Evolutionary conservation across 2,329 filamentous ascomycete genomes (phyloP).

Genomic region (Fusarium odoratissimum): DNA sequence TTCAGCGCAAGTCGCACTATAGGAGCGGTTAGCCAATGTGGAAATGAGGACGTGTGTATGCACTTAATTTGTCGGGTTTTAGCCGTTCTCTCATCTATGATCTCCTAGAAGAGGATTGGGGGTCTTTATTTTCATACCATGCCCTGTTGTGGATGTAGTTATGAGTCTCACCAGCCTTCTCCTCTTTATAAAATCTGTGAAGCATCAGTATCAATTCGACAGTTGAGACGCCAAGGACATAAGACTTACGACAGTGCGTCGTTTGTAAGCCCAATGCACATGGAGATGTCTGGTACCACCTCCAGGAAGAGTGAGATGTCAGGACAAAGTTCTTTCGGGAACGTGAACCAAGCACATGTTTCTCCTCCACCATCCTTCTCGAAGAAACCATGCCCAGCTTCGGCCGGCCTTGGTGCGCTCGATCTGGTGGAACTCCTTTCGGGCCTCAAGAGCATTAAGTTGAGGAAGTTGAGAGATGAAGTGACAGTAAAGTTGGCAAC

Average conservation of each 20-base stretch:
- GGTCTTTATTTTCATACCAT: conserved; percentile 17
- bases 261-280: conserved; percentile 8
- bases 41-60: background rate
- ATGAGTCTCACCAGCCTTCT: background rate
- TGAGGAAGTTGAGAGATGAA: conserved; percentile 13
- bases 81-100: background rate
- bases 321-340: background rate
- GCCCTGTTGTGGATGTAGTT: conserved; percentile 21
- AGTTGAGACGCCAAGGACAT: accelerated
- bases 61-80: background rate
- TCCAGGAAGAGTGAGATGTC: conserved; percentile 20
- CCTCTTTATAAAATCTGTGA: conserved; percentile 15
- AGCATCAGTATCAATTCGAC: accelerated
- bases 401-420: conserved; percentile 1
- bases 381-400: conserved; percentile 26
- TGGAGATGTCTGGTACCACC: conserved; percentile 11
- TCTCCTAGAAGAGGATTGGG: background rate
- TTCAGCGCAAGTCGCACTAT: conserved; percentile 3
- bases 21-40: too few species aligned
- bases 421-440: background rate
- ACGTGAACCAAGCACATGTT: conserved; percentile 20
- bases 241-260: conserved; percentile 16
- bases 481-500: conserved; percentile 23
- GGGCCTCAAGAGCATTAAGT: conserved; percentile 7
- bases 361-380: conserved; percentile 19